A percentile compares a stretch with the other conserved stretches of the same genome.
Conservation (phyloP, 441 rosid species). For the Arabidopsis lyrata region DNA sequence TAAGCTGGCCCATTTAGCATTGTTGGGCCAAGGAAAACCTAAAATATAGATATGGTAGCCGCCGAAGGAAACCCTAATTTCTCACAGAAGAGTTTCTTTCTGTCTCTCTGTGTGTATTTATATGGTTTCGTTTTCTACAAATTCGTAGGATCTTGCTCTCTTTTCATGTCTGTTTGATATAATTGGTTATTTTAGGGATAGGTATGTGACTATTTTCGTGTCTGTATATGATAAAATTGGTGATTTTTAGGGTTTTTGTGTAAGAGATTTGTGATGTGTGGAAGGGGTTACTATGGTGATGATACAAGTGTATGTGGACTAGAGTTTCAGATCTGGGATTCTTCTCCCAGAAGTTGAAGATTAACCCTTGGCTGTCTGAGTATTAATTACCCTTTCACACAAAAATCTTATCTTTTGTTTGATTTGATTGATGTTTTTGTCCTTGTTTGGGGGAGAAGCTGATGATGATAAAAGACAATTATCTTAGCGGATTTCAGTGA, state of each 20-base stretch:
- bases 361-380: slow-evolving; percentile 21
- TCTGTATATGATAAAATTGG: no score
- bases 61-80: slow-evolving; percentile 1
- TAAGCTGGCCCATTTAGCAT: neutral
- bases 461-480: slow-evolving; percentile 22
- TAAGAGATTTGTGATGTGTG: neutral
- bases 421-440: neutral
- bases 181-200: no score
- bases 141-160: neutral
- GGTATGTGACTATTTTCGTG: no score
- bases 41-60: neutral
- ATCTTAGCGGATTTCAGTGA: slow-evolving; percentile 99
- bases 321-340: slow-evolving; percentile 11
- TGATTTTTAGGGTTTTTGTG: neutral
- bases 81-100: no score
- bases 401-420: neutral
- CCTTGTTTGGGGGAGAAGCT: no score
- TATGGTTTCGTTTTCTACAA: neutral
- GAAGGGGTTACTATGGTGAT: neutral
- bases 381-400: neutral
- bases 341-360: slow-evolving; percentile 21
- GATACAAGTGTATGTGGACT: neutral
- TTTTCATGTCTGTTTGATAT: neutral
- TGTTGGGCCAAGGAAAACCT: neutral
- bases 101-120: neutral